Conservation (phyloP, 2,329 filamentous ascomycete species). For the Albophoma yamanashiensis region DNA sequence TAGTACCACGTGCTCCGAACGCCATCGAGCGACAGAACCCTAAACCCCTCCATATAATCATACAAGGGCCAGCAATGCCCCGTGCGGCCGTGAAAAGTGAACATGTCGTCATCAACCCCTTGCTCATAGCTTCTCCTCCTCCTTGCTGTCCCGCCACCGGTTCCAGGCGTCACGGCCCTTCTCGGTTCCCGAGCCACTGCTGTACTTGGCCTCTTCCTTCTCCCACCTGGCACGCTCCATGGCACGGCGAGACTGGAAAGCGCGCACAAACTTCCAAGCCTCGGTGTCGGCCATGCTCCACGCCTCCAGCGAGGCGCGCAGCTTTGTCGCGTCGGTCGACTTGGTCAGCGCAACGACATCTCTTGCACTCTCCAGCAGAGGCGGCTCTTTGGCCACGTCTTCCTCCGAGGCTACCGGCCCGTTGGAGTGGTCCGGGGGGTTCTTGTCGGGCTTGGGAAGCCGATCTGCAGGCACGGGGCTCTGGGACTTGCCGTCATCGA, state of each 20-base stretch:
- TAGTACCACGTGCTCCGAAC: neutral
- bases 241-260: constrained; percentile 51
- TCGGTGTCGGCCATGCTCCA: constrained; percentile 67
- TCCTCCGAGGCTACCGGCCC: constrained; percentile 40
- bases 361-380: constrained; percentile 35
- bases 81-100: neutral
- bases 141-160: constrained; percentile 23
- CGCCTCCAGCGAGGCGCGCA: constrained; percentile 48
- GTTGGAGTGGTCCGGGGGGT: constrained; percentile 24
- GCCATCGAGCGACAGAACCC: neutral
- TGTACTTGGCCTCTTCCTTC: constrained; percentile 55
- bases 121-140: neutral
- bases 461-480: constrained; percentile 14
- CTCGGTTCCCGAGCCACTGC: constrained; percentile 47
- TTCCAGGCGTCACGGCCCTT: constrained; percentile 25
- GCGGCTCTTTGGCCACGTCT: constrained; percentile 42
- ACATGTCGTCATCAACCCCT: neutral
- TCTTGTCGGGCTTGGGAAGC: constrained; percentile 6
- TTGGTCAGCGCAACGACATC: constrained; percentile 40
- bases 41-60: neutral
- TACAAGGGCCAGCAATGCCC: neutral
- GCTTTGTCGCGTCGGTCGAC: constrained; percentile 28
- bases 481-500: constrained; percentile 24
- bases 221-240: constrained; percentile 61
- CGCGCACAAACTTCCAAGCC: constrained; percentile 64